phyloP scores from a whole-genome alignment of 306 rosid genomes.

The Cajanus cajan region DNA sequence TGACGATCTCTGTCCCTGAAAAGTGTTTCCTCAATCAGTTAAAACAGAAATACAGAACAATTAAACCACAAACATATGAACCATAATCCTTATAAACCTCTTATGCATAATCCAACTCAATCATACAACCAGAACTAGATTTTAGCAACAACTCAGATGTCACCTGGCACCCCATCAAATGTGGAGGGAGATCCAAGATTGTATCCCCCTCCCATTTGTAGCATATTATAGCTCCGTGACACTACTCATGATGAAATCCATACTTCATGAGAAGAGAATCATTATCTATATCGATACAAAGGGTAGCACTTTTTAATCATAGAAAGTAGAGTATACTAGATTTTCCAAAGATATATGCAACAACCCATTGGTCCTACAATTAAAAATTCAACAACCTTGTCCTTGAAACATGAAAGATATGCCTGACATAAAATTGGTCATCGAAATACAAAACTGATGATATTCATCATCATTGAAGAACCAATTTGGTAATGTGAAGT shows the following conservation, averaged over 20 bases:
- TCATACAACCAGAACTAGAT: constrained; percentile 19
- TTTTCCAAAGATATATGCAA: constrained; percentile 12
- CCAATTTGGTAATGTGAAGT: constrained; percentile 1
- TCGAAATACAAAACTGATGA: background rate
- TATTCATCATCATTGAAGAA: background rate
- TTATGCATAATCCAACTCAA: background rate
- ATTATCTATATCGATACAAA: background rate
- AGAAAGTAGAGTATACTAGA: background rate
- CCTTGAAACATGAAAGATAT: background rate
- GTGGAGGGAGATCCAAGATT: background rate
- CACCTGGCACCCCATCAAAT: background rate
- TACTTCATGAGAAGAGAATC: background rate
- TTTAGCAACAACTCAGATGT: background rate
- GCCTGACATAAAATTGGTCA: background rate
- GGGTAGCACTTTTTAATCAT: background rate
- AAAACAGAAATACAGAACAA: constrained; percentile 18
- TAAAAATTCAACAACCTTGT: background rate
- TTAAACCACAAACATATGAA: background rate
- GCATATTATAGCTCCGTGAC: background rate
- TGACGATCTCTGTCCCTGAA: constrained; percentile 63
- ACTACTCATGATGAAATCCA: background rate
- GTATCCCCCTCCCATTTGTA: background rate
- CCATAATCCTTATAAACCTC: background rate
- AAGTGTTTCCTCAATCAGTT: constrained; percentile 6
- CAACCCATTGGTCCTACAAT: background rate